Percentiles rank a stretch among this genome's conserved stretches.
These are phyloP conservation scores for Lathyrus tuberosus DNA, from an alignment of 306 rosid species.

Conservation along the genomic window DNA sequence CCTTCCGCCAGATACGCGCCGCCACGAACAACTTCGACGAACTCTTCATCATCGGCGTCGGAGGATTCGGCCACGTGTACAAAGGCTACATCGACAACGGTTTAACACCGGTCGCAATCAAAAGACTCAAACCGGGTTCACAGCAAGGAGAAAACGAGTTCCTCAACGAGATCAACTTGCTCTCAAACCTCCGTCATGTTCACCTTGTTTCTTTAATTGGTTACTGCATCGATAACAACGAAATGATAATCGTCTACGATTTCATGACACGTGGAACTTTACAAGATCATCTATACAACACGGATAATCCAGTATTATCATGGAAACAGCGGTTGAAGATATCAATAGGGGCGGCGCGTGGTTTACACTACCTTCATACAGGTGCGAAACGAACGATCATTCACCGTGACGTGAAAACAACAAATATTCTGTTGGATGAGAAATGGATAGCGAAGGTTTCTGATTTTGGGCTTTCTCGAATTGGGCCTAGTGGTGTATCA, in stretches of 20 bases:
- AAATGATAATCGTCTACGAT: slow-evolving; percentile 56
- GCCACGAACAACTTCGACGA: slow-evolving; percentile 51
- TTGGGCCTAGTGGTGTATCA: slow-evolving; percentile 40
- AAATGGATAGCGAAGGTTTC: slow-evolving; percentile 57
- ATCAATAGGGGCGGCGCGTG: slow-evolving; percentile 53
- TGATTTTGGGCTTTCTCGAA: slow-evolving; percentile 57
- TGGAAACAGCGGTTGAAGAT: slow-evolving; percentile 59
- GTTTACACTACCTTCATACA: slow-evolving; percentile 56
- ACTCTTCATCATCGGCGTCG: slow-evolving; percentile 43
- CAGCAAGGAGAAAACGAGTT: slow-evolving; percentile 51
- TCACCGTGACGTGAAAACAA: slow-evolving; percentile 69
- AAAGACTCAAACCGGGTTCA: slow-evolving; percentile 53
- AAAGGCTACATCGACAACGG: slow-evolving; percentile 53
- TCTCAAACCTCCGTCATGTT: slow-evolving; percentile 47
- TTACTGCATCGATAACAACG: slow-evolving; percentile 45
- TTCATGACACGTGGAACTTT: slow-evolving; percentile 62
- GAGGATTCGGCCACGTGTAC: slow-evolving; percentile 62
- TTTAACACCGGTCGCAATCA: slow-evolving; percentile 41
- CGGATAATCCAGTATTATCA: slow-evolving; percentile 27
- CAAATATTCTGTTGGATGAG: slow-evolving; percentile 55
- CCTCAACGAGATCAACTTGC: slow-evolving; percentile 53
- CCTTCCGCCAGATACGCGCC: slow-evolving; percentile 37
- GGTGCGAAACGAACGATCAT: slow-evolving; percentile 50
- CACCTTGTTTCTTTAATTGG: slow-evolving; percentile 56
- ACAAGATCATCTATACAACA: slow-evolving; percentile 52